Evolutionary conservation across 2,329 filamentous ascomycete genomes (phyloP).

Genomic region (Colletotrichum lini): DNA sequence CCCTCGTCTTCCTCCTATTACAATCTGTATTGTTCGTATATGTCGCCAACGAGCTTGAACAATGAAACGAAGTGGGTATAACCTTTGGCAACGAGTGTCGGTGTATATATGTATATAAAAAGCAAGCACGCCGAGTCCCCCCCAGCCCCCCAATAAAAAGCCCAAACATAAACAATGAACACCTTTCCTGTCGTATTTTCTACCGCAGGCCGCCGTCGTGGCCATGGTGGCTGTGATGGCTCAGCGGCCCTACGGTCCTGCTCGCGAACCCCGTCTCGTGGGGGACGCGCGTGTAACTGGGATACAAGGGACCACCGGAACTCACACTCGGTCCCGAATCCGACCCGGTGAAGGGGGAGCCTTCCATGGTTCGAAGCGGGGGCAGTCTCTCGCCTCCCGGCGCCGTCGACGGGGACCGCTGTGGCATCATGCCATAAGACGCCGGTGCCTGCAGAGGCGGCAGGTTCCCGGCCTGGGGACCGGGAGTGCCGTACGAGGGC

Average conservation of each 20-base stretch:
- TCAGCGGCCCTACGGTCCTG: conserved; percentile 26
- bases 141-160: not conserved
- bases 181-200: conserved; percentile 31
- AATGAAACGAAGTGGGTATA: conserved; percentile 38
- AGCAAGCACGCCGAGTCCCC: not conserved
- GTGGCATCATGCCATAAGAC: conserved; percentile 53
- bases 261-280: conserved; percentile 43
- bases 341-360: conserved; percentile 40
- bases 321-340: conserved; percentile 21
- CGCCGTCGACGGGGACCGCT: conserved; percentile 56
- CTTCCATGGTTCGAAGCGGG: conserved; percentile 63
- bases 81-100: conserved; percentile 24
- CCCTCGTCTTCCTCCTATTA: conserved; percentile 28
- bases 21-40: conserved; percentile 29
- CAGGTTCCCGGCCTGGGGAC: conserved; percentile 54
- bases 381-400: conserved; percentile 61
- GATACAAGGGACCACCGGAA: conserved; percentile 35
- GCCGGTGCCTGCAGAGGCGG: conserved; percentile 58
- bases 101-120: not conserved
- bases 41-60: conserved; percentile 24
- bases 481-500: conserved; percentile 55
- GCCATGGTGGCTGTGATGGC: conserved; percentile 26
- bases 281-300: conserved; percentile 40
- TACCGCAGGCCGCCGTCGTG: conserved; percentile 34
- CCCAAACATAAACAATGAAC: not conserved